Evolutionary conservation across 495 filamentous ascomycete species (phyloP).

Genomic region (Neurospora sp.): DNA sequence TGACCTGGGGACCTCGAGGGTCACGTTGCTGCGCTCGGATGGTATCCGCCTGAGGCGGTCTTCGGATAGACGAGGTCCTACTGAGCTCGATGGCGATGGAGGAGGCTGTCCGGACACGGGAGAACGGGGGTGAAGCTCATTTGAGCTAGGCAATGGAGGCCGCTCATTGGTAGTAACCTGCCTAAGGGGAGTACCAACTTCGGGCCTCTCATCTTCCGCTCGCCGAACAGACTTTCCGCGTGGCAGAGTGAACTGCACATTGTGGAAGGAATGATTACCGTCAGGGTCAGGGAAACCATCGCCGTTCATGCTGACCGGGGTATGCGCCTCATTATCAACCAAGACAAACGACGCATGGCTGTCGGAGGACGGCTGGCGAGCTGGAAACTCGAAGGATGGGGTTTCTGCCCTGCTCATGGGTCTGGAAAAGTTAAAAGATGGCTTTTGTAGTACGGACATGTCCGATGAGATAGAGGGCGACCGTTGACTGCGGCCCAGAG

Average conservation of each 20-base stretch:
- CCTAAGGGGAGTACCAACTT: slow-evolving; percentile 35
- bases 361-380: slow-evolving; percentile 48
- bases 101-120: slow-evolving; percentile 36
- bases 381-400: slow-evolving; percentile 48
- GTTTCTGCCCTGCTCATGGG: slow-evolving; percentile 73
- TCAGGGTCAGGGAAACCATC: slow-evolving; percentile 44
- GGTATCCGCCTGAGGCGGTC: slow-evolving; percentile 29
- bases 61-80: slow-evolving; percentile 27
- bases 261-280: background rate
- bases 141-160: slow-evolving; percentile 34
- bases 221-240: background rate
- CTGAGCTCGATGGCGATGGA: slow-evolving; percentile 44
- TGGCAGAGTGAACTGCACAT: background rate
- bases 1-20: slow-evolving; percentile 26
- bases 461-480: slow-evolving; percentile 81
- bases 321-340: slow-evolving; percentile 49
- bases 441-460: slow-evolving; percentile 52
- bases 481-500: slow-evolving; percentile 46
- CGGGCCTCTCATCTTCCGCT: background rate
- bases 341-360: slow-evolving; percentile 52
- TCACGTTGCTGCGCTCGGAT: slow-evolving; percentile 35
- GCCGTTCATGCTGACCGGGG: slow-evolving; percentile 53
- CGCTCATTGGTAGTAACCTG: slow-evolving; percentile 49
- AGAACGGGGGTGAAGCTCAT: slow-evolving; percentile 23
- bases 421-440: slow-evolving; percentile 86